A percentile compares a stretch with the other conserved stretches of the same genome.
These are phyloP conservation scores for Aeminium ludgeri DNA, from an alignment of 495 filamentous ascomycete species.

Conservation along the genomic window DNA sequence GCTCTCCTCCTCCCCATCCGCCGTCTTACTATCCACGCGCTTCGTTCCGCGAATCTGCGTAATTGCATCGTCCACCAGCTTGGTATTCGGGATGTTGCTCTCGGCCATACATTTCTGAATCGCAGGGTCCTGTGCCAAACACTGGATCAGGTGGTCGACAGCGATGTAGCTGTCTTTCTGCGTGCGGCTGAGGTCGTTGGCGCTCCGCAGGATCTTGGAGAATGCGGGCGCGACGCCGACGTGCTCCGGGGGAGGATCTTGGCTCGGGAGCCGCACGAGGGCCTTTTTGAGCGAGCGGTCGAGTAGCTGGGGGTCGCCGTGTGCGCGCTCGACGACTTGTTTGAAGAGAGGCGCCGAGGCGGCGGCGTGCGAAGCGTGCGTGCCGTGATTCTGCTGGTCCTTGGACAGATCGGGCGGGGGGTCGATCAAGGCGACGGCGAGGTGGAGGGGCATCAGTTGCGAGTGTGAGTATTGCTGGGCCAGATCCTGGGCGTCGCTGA, in stretches of 20 bases:
- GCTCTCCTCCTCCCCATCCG: constrained; percentile 74
- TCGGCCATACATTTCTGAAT: constrained; percentile 63
- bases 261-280: constrained; percentile 76
- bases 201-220: constrained; percentile 60
- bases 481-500: constrained; percentile 68
- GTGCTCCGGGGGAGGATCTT: constrained; percentile 83
- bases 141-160: constrained; percentile 79
- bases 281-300: constrained; percentile 80
- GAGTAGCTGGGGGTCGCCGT: constrained; percentile 77
- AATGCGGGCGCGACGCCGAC: constrained; percentile 67
- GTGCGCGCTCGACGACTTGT: constrained; percentile 84
- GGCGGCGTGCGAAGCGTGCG: constrained; percentile 40
- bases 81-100: constrained; percentile 78
- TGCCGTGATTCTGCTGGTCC: constrained; percentile 45
- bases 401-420: constrained; percentile 60
- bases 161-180: constrained; percentile 92
- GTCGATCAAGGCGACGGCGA: constrained; percentile 76
- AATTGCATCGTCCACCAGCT: constrained; percentile 73
- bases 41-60: constrained; percentile 78
- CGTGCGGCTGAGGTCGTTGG: constrained; percentile 81
- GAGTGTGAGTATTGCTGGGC: constrained; percentile 79
- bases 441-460: constrained; percentile 73
- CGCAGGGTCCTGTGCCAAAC: constrained; percentile 58
- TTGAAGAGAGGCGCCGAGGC: constrained; percentile 59
- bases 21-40: constrained; percentile 85